phyloP scores from a whole-genome alignment of 148 eudicot genomes.

The Beta vulgaris region DNA sequence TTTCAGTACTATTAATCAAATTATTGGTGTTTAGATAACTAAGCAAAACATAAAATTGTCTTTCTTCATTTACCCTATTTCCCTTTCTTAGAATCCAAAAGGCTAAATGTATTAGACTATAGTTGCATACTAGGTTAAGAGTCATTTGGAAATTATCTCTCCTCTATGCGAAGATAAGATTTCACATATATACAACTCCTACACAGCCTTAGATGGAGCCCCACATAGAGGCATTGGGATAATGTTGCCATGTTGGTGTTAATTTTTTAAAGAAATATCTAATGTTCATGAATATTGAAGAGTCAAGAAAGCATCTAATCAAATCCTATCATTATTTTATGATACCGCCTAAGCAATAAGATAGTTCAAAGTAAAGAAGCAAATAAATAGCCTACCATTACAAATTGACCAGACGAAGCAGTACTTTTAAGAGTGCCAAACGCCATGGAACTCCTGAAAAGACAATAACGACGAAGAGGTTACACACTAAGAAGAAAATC shows the following conservation, averaged over 20 bases:
- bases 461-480: conserved; percentile 6
- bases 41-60: too few relatives aligned
- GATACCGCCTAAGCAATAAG: background rate
- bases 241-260: background rate
- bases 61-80: too few relatives aligned
- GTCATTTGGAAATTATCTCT: background rate
- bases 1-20: too few relatives aligned
- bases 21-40: too few relatives aligned
- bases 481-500: background rate
- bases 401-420: conserved; percentile 38
- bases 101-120: background rate
- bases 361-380: background rate
- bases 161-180: background rate
- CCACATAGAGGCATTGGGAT: too few relatives aligned
- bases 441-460: conserved; percentile 32
- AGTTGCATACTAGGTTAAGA: background rate
- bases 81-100: too few relatives aligned
- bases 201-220: background rate
- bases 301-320: background rate
- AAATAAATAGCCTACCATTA: conserved; percentile 37
- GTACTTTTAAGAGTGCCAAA: conserved; percentile 22
- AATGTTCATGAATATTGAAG: background rate
- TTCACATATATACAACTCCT: background rate
- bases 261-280: background rate
- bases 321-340: background rate